These are phyloP conservation scores for Penicillium sp. DNA, from an alignment of 2,329 filamentous ascomycete species.

Conservation along the genomic window DNA sequence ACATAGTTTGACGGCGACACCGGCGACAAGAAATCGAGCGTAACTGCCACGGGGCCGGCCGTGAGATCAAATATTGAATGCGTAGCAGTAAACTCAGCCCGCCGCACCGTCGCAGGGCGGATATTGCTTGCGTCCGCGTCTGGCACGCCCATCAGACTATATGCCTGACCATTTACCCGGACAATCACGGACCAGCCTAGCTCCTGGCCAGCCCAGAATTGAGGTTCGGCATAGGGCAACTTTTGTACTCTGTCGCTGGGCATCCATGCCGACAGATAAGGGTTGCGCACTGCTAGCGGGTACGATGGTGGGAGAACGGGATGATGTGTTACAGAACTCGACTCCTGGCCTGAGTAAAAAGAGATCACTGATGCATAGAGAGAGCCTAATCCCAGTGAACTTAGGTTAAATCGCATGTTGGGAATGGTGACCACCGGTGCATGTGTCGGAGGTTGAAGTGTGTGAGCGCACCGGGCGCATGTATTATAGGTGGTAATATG, in stretches of 20 bases:
- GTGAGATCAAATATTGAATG: constrained; percentile 42
- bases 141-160: constrained; percentile 43
- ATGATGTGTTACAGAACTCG: constrained; percentile 16
- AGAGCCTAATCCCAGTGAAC: constrained; percentile 20
- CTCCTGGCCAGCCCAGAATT: constrained; percentile 45
- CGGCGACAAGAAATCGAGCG: constrained; percentile 47
- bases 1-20: constrained; percentile 43
- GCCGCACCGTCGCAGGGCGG: constrained; percentile 33
- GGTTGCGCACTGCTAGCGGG: constrained; percentile 44
- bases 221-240: constrained; percentile 38
- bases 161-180: constrained; percentile 40
- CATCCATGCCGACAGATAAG: constrained; percentile 47
- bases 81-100: constrained; percentile 42
- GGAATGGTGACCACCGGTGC: background rate
- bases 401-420: constrained; percentile 15
- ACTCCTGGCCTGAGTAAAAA: constrained; percentile 6
- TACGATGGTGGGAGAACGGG: constrained; percentile 43
- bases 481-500: background rate
- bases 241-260: constrained; percentile 38
- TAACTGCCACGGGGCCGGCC: constrained; percentile 36
- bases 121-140: constrained; percentile 22
- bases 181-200: constrained; percentile 45
- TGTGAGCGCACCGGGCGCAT: background rate
- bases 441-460: background rate
- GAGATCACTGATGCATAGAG: constrained; percentile 23